Conservation (phyloP, 2,329 filamentous ascomycete species). For the Cercospora sesami region DNA sequence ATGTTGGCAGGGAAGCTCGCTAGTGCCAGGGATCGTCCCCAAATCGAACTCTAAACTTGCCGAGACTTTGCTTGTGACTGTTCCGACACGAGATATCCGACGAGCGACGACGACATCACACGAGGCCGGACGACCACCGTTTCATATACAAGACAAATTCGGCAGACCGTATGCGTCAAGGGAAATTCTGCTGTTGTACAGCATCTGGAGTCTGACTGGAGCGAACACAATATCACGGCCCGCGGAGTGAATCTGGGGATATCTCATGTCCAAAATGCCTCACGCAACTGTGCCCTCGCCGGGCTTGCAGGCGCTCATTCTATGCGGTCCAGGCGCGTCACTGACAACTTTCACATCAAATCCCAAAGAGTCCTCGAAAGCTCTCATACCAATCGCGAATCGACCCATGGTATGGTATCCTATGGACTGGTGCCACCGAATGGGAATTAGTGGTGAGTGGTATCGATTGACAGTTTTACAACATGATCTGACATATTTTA, state of each 20-base stretch:
- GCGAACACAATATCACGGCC: neutral
- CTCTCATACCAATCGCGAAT: conserved; percentile 78
- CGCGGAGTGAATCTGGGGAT: neutral
- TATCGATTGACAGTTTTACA: neutral
- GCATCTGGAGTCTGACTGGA: neutral
- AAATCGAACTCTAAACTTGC: neutral
- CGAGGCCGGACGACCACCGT: neutral
- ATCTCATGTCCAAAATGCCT: conserved; percentile 57
- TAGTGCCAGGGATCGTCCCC: neutral
- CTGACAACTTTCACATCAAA: conserved; percentile 81
- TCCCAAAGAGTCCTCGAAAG: conserved; percentile 78
- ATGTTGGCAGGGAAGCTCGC: conserved; percentile 8
- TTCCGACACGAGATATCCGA: neutral
- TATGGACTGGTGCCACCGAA: conserved; percentile 79
- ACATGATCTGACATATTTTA: conserved; percentile 21
- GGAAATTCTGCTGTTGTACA: neutral
- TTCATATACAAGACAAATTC: neutral
- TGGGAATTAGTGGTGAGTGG: conserved; percentile 67
- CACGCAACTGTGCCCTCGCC: conserved; percentile 73
- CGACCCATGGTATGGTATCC: conserved; percentile 89
- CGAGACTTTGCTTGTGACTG: conserved; percentile 10
- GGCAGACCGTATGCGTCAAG: neutral
- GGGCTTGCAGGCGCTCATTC: conserved; percentile 78
- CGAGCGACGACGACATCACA: neutral
- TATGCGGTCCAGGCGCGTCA: conserved; percentile 79